A percentile compares a stretch with the other conserved stretches of the same genome.
Conservation (phyloP, 1,139 yeast genomes). For the Suhomyces bokatorum region DNA sequence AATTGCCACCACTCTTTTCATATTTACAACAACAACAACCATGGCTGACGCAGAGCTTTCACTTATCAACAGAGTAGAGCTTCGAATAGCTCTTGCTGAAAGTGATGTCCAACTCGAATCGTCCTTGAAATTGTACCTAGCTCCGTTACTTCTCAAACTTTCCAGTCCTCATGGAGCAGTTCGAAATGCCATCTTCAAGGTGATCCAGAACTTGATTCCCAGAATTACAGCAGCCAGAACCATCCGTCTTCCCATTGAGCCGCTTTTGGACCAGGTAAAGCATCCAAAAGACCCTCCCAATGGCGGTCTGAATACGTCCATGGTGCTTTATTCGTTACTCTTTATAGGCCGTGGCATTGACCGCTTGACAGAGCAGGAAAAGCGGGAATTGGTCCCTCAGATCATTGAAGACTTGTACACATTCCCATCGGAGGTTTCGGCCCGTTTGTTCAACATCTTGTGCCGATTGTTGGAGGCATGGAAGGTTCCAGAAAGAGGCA, state of each 20-base stretch:
- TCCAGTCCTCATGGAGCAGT: conserved; percentile 72
- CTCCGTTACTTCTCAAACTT: conserved; percentile 78
- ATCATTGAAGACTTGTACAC: conserved; percentile 49
- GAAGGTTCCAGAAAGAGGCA: conserved; percentile 51
- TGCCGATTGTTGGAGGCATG: conserved; percentile 54
- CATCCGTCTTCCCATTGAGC: conserved; percentile 60
- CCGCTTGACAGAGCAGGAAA: conserved; percentile 40
- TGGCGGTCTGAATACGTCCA: conserved; percentile 48
- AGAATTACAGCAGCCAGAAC: conserved; percentile 59
- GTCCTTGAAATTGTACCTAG: conserved; percentile 60
- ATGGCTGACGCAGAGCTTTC: conserved; percentile 57
- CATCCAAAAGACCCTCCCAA: conserved; percentile 46
- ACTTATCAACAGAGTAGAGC: conserved; percentile 74
- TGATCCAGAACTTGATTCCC: conserved; percentile 66
- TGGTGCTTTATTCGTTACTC: conserved; percentile 64
- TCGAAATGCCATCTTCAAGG: conserved; percentile 64
- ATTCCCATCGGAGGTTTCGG: conserved; percentile 41
- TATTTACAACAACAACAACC: neutral
- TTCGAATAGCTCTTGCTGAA: conserved; percentile 77
- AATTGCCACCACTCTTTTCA: neutral
- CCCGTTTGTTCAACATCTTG: conserved; percentile 63
- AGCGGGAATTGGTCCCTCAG: conserved; percentile 44
- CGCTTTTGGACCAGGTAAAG: conserved; percentile 64
- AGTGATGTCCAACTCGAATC: conserved; percentile 64
- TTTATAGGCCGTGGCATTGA: conserved; percentile 69